Conservation (phyloP, 2,329 filamentous ascomycete species). For the Trichophyton equinum region DNA sequence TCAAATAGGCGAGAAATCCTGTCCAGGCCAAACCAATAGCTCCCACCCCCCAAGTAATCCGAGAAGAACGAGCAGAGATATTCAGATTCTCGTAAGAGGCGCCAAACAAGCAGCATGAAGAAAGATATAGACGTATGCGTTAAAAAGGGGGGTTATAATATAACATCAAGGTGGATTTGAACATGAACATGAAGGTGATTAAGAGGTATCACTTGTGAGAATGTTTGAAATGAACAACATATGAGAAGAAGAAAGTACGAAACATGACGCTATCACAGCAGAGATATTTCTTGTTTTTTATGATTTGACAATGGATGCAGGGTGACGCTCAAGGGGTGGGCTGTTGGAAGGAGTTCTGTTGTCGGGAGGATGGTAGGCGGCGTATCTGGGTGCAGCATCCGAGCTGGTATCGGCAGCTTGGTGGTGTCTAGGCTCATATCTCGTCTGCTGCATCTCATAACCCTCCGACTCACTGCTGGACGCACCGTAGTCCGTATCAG, state of each 20-base stretch:
- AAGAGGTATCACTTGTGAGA: neutral
- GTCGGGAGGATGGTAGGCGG: slow-evolving; percentile 4
- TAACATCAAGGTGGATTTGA: neutral
- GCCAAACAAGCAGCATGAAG: neutral
- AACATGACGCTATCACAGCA: neutral
- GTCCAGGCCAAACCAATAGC: neutral
- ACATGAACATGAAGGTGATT: neutral
- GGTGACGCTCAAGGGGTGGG: slow-evolving; percentile 1
- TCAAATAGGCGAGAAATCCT: neutral
- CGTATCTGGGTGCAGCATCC: slow-evolving; percentile 2
- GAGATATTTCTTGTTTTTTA: neutral
- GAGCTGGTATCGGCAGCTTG: slow-evolving; percentile 6
- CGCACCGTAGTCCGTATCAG: slow-evolving; percentile 5
- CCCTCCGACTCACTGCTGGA: slow-evolving; percentile 10
- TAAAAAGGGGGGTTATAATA: neutral
- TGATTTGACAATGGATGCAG: neutral
- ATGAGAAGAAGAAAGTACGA: no score
- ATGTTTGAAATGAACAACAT: neutral
- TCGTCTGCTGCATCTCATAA: slow-evolving; percentile 12
- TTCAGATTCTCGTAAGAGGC: neutral
- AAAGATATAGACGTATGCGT: neutral
- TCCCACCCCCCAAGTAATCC: no score
- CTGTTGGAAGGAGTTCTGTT: slow-evolving; percentile 1
- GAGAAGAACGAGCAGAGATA: neutral
- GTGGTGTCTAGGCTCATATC: slow-evolving; percentile 4